Base-by-base conservation (phyloP, 495 filamentous ascomycete genomes). In the Lepraria neglecta region DNA sequence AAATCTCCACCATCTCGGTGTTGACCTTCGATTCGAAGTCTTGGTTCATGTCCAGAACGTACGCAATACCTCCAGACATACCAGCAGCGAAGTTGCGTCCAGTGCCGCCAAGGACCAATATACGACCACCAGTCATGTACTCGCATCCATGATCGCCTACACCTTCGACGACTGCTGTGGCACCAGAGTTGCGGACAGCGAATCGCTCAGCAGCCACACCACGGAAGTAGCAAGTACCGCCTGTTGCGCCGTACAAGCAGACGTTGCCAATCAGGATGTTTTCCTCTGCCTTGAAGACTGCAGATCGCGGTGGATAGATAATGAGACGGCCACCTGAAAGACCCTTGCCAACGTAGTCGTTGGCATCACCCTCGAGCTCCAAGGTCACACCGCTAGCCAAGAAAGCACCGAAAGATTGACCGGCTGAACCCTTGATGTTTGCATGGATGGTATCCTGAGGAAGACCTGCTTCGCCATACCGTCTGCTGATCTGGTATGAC, bases 71-170 rank as follows among this genome's bases (percentile, higher is more conserved):
- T 68, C 94, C 94, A 68, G 92, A 97, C 94, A 99, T 99, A 78
- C 94, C 94, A 61, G 94, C 94, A 69, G 95, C 94, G 69, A 99
- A 99, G 81, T 99, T 99, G 64, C 94, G 94, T n/a, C 94, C 94
- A 68, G 90, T 96, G 68, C 86, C 84, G 61, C 94, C 94, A 50
- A 99, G 80, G 63, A 95, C 80, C 61, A 99, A 77, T 43, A 97
- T 84, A 71, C 95, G 90, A 70, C 94, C 94, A 69, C 94, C 94
- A 62, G 94, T 98, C 94, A 99, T 99, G 82, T 99, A 99, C 78
- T 99, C 94, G 71, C 92, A 97, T 52, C 92, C 91, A 71, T 99
- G 94, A 72, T 99, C 94, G 79, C 94, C 94, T 58, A 96, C 85
- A 75, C 95, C 94, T 76, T 99, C 94, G 65, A 97, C 92, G 65